Evolutionary conservation across 2,329 filamentous ascomycete genomes (phyloP), one percentile per base, ranked within the genome.

Genomic region (Xylariaceae sp.): DNA sequence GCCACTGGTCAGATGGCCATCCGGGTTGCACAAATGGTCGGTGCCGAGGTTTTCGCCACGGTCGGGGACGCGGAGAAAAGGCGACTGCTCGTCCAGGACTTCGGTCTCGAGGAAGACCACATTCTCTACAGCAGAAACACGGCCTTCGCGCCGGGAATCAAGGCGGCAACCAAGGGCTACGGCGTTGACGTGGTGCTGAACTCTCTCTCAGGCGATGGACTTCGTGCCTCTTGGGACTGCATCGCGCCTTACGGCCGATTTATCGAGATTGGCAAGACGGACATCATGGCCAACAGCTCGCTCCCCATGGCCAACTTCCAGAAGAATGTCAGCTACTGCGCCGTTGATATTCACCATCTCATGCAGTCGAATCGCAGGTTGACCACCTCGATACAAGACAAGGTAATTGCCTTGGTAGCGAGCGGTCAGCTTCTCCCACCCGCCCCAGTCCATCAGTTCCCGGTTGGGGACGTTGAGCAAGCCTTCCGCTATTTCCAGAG

Each of bases 61-160:
- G 56, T 54, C 9, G 45, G 50, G 9, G 53, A 47, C 1, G 31
- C 44, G 6, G 41, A 46, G 16, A 63, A 66, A 38, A 44, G 51
- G 12, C 42, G 56, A 2, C 47, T 55, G 5, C 35, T 65, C 13
- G 46, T 46, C 9, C 31, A 44, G 1, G 38, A 26, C 1, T 59
- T 54, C 32, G 45, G 44, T 8, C 49, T 62, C 11, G 46, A 57
- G 0, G 21, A 29, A 24, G 36, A 43, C 3, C 54, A 50, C 15
- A 53, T 60, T 23, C 51, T 57, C 21, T 50, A 41, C 14, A 52
- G 40, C 21, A 45, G 49, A 3, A 46, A 46, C 6, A 26, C 40
- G 3, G 39, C 39, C 2, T 59, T 58, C 30, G 31, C 41, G 5
- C 33, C 47, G 4, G 24, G 17, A n/a, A 40, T 43, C 14, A 21